Evolutionary conservation across 768 basidiomycete species (phyloP).

Genomic region (Panaeolus cyanescens): DNA sequence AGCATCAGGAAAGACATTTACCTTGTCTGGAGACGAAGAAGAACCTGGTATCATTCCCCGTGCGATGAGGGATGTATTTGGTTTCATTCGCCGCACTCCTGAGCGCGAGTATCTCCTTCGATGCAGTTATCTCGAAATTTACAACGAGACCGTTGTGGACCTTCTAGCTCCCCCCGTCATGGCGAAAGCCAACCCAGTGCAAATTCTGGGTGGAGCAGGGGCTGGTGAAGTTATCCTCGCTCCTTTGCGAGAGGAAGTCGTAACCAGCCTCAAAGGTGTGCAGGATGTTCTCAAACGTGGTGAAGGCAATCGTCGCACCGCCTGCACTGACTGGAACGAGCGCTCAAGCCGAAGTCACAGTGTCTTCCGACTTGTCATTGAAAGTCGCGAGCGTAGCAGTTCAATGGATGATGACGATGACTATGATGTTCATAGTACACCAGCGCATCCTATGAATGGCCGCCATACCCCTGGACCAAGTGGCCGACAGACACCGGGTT

Average conservation of each 20-base stretch:
- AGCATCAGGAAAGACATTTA: constrained; percentile 60
- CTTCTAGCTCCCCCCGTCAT: constrained; percentile 72
- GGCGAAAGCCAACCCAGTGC: constrained; percentile 60
- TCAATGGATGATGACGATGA: constrained; percentile 42
- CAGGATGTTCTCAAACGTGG: constrained; percentile 84
- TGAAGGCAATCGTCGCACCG: constrained; percentile 85
- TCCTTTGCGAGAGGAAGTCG: constrained; percentile 88
- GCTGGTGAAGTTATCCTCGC: constrained; percentile 62
- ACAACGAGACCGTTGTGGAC: constrained; percentile 90
- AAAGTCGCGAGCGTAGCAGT: constrained; percentile 71
- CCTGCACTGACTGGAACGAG: constrained; percentile 99
- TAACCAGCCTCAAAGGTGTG: constrained; percentile 87
- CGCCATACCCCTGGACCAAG: constrained; percentile 47
- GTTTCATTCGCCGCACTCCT: constrained; percentile 74
- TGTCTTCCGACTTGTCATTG: constrained; percentile 91
- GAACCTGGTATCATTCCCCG: constrained; percentile 96
- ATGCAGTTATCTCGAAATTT: constrained; percentile 96
- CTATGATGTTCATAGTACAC: constrained; percentile 30
- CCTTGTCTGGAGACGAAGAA: constrained; percentile 70
- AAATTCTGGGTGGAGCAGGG: constrained; percentile 70
- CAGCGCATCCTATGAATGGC: constrained; percentile 23
- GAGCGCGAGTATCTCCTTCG: constrained; percentile 90
- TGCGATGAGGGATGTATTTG: constrained; percentile 90
- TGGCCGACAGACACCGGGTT: constrained; percentile 41
- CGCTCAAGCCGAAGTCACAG: constrained; percentile 93